A percentile compares a stretch with the other conserved stretches of the same genome.
phyloP scores from a whole-genome alignment of 1,284 basidiomycete genomes.

The Puccinia horiana region DNA sequence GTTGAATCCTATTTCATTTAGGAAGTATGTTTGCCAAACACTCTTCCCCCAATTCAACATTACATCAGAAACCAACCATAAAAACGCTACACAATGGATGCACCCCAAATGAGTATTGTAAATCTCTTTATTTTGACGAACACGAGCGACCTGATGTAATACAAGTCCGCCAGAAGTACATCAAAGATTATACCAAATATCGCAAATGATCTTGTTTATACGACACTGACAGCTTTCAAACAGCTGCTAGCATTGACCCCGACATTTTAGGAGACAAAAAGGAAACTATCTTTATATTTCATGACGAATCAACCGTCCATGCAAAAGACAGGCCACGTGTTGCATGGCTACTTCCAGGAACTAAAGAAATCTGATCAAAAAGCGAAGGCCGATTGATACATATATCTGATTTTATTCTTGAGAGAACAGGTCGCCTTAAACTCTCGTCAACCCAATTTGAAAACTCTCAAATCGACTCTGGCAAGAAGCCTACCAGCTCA shows the following conservation, averaged over 20 bases:
- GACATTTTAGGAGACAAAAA: background rate
- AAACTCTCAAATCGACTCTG: no score
- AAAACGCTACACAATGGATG: slow-evolving; percentile 13
- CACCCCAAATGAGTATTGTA: background rate
- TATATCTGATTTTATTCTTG: background rate
- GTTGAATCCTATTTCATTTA: background rate
- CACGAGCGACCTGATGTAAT: slow-evolving; percentile 24
- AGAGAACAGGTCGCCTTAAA: background rate
- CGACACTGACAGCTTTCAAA: background rate
- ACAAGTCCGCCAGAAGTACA: background rate
- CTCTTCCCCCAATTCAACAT: background rate
- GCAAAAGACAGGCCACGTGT: background rate
- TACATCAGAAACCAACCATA: background rate
- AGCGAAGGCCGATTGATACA: background rate
- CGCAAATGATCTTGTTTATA: background rate
- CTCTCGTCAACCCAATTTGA: no score
- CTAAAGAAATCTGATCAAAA: background rate
- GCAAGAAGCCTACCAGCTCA: no score
- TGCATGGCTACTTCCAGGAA: slow-evolving; percentile 10
- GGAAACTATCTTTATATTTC: slow-evolving; percentile 10
- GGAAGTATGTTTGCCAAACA: background rate
- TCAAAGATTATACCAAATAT: background rate
- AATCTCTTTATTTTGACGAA: background rate
- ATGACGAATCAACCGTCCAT: background rate
- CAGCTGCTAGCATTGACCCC: background rate